Conservation (phyloP, 139 green algal genomes). For the Raphidocelis subcapitata region DNA sequence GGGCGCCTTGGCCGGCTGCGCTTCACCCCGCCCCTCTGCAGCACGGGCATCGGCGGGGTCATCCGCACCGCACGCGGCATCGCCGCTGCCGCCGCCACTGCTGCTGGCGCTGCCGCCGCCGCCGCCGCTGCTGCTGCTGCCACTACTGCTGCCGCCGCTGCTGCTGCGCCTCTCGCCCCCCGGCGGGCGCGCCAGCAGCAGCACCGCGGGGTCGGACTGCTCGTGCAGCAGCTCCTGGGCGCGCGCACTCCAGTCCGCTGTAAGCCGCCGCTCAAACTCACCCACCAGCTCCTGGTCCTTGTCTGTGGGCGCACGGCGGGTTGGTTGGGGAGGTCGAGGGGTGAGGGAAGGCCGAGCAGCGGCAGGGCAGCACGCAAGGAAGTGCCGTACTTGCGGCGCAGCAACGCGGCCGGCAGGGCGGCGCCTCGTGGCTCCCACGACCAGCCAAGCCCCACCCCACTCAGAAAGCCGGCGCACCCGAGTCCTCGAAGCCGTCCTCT, state of each 20-base stretch:
- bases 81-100: too few species aligned
- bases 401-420: too few species aligned
- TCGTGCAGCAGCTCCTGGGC: neutral
- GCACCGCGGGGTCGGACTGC: neutral
- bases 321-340: neutral
- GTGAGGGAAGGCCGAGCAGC: neutral
- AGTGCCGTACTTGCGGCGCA: neutral
- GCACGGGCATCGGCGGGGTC: too few species aligned
- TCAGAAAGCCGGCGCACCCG: neutral
- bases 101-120: too few species aligned
- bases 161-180: neutral
- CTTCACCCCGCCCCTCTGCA: too few species aligned
- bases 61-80: too few species aligned
- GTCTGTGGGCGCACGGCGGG: neutral
- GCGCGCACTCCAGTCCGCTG: neutral
- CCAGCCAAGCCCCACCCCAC: neutral
- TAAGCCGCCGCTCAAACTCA: neutral
- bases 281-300: neutral
- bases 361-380: neutral
- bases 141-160: constrained; percentile 1
- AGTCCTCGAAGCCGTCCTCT: constrained; percentile 30
- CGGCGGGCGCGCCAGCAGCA: too few species aligned
- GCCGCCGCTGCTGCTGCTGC: too few species aligned
- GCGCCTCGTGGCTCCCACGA: too few species aligned
- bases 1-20: too few species aligned